Conservation (phyloP, 73 alveolate genomes). For the Paramecium bursaria region DNA sequence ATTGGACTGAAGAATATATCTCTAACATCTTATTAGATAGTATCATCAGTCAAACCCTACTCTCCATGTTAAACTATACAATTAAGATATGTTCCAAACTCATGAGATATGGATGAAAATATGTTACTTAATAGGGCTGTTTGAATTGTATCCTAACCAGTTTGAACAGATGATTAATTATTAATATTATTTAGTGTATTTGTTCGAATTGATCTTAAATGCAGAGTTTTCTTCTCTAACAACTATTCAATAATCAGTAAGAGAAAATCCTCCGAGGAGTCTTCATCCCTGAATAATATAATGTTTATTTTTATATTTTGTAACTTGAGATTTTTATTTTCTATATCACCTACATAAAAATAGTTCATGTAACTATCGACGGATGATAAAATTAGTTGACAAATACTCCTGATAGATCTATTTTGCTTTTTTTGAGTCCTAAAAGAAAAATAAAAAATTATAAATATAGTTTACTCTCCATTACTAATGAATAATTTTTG, state of each 20-base stretch:
- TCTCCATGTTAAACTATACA: neutral
- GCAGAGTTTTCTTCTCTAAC: neutral
- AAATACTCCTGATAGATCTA: slow-evolving; percentile 16
- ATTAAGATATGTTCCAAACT: slow-evolving; percentile 45
- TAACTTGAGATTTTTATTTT: slow-evolving; percentile 19
- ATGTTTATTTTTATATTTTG: slow-evolving; percentile 7
- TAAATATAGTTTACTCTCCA: neutral
- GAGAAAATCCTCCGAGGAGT: neutral
- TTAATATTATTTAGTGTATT: slow-evolving; percentile 7
- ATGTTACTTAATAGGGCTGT: neutral
- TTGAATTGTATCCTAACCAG: neutral
- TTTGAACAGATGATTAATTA: neutral
- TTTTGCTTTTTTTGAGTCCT: slow-evolving; percentile 12
- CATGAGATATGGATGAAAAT: slow-evolving; percentile 48
- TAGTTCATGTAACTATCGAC: neutral
- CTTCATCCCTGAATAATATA: neutral
- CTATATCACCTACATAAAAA: slow-evolving; percentile 43
- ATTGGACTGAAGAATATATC: slow-evolving; percentile 7
- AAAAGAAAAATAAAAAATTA: slow-evolving; percentile 21
- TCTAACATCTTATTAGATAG: neutral
- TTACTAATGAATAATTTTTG: neutral
- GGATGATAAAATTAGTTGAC: neutral
- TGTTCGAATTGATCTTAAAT: slow-evolving; percentile 20
- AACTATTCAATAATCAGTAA: slow-evolving; percentile 18
- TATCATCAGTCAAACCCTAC: neutral